phyloP scores from a whole-genome alignment of 345 rosid species.

The Luvunga scandens region DNA sequence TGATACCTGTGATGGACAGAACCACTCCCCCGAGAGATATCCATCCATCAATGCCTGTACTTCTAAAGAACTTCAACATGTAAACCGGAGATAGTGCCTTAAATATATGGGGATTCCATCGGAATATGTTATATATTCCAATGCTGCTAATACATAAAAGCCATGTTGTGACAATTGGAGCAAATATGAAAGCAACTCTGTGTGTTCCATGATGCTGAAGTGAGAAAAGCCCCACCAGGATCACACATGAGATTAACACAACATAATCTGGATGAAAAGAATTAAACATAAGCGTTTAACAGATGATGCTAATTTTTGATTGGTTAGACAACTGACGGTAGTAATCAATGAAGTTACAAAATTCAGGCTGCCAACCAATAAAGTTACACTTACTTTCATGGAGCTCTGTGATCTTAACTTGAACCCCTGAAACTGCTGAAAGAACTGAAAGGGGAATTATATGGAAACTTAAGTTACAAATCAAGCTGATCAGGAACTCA shows the following conservation, averaged over 20 bases:
- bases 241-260: conserved; percentile 58
- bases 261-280: conserved; percentile 52
- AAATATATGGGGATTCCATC: conserved; percentile 69
- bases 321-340: background rate
- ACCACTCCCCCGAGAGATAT: conserved; percentile 86
- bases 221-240: conserved; percentile 81
- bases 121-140: conserved; percentile 71
- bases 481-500: background rate
- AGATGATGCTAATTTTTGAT: background rate
- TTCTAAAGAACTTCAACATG: conserved; percentile 67
- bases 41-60: conserved; percentile 80
- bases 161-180: conserved; percentile 79
- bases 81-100: conserved; percentile 79
- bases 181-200: conserved; percentile 74
- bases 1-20: conserved; percentile 78
- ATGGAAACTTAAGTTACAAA: background rate
- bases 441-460: conserved; percentile 50
- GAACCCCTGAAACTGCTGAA: conserved; percentile 77
- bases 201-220: conserved; percentile 81
- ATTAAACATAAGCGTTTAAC: conserved; percentile 3
- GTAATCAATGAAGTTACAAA: conserved; percentile 7
- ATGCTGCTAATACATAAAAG: conserved; percentile 62
- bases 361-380: background rate
- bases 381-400: conserved; percentile 58
- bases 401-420: conserved; percentile 54